A percentile compares a stretch with the other conserved stretches of the same genome.
Evolutionary conservation across 176 grass and related monocot genomes (phyloP).

Genomic region (Juncus effusus): DNA sequence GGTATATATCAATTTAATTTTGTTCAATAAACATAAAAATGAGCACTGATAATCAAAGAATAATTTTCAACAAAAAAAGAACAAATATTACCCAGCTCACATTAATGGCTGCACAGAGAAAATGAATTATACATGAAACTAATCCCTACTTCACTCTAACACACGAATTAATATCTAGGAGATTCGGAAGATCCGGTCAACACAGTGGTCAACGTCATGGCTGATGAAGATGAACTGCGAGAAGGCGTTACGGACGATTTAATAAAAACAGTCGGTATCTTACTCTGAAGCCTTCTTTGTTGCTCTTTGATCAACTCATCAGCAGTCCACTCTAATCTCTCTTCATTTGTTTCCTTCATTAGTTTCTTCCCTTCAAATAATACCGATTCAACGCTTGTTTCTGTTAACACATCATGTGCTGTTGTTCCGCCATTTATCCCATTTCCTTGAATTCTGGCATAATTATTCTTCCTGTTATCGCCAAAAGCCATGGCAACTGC

Average conservation of each 20-base stretch:
- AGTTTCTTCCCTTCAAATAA: constrained; percentile 61
- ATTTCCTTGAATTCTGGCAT: constrained; percentile 70
- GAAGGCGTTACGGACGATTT: constrained; percentile 47
- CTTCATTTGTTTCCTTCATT: constrained; percentile 62
- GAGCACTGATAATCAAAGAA: no score
- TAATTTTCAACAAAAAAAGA: no score
- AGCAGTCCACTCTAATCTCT: constrained; percentile 52
- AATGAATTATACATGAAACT: no score
- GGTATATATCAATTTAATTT: no score
- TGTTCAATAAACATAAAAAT: no score
- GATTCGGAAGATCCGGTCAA: constrained; percentile 53
- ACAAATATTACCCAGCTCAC: no score
- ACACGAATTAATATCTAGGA: constrained; percentile 22
- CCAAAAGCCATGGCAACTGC: constrained; percentile 78
- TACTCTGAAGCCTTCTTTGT: constrained; percentile 42
- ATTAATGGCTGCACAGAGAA: no score
- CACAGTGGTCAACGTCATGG: constrained; percentile 62
- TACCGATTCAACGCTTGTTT: constrained; percentile 57
- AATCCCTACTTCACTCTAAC: no score
- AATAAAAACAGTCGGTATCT: constrained; percentile 48
- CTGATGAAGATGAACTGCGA: constrained; percentile 51
- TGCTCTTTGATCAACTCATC: constrained; percentile 61
- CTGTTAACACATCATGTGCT: constrained; percentile 45
- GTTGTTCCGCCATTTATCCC: constrained; percentile 35
- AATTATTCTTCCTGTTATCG: constrained; percentile 49